Evolutionary conservation across 805 yeast genomes (phyloP), one percentile per base, ranked within the genome.

Genomic region (Kodamaea jinghongensis): DNA sequence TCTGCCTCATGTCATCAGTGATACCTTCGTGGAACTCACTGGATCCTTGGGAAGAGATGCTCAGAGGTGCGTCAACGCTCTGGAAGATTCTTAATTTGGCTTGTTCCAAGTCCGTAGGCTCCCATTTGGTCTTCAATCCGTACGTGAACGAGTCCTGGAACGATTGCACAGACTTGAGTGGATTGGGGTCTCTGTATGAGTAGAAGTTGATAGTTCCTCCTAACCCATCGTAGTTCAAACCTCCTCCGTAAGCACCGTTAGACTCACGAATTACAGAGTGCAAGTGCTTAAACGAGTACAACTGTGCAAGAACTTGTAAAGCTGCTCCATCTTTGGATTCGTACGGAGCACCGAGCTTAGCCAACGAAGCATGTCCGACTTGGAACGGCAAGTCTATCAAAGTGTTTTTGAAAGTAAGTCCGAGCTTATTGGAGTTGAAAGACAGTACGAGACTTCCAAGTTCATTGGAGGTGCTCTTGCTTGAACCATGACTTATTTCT

Each of bases 191-290:
- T 50, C 99, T 76, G 67, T 91, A 93, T 0, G 98, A 89, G 63
- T 84, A 93, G 64, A 74, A 88, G 25, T 85, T 76, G 53, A 91
- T 78, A 2, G 81, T 52, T 0, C 97, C 98, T 36, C 85, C 87
- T 15, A 86, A 57, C 0, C 91, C 88, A 56, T 83, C 86, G 58
- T 82, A 93, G 6, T 76, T 65, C 4, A 95, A 85, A 3, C 99
- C 99, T 4, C 96, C 98, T 6, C 99, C 99, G 56, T 93, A 93
- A 0, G 99, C 99, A 43, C 99, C 99, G 42, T 96, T 96, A 54
- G 91, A 80, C 56, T 93, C 99, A 49, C 99, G 77, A 28, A 93
- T 80, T 47, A 89, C 96, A 9, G 87, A 77, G 60, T 93, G 99
- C 35, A 93, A 67, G 49, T 86, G 78, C 54, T 85, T 86, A 63